Conservation (phyloP, 148 eudicot species). For the Silene conica region DNA sequence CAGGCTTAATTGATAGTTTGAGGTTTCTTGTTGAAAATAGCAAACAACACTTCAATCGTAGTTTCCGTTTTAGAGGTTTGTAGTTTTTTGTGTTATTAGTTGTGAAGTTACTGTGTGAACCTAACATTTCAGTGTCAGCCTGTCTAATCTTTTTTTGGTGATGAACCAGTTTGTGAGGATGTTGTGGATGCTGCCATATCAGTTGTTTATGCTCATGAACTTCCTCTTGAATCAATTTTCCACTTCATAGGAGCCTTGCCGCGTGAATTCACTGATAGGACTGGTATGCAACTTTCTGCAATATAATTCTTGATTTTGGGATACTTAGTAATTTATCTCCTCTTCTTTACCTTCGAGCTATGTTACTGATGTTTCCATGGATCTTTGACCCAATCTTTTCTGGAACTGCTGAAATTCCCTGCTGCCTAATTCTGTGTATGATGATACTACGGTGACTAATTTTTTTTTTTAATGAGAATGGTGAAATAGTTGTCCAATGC, state of each 20-base stretch:
- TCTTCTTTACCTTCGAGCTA: background rate
- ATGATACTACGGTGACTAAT: background rate
- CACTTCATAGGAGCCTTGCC: conserved; percentile 81
- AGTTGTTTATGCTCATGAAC: conserved; percentile 45
- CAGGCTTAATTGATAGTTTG: conserved; percentile 54
- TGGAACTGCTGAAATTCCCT: background rate
- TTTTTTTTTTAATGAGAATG: background rate
- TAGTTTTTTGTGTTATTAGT: conserved; percentile 10
- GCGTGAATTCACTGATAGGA: conserved; percentile 67
- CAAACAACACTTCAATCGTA: conserved; percentile 88
- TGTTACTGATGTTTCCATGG: conserved; percentile 9
- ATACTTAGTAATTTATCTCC: background rate
- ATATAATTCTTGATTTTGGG: no score
- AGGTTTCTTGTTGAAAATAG: conserved; percentile 78
- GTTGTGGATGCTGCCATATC: conserved; percentile 60
- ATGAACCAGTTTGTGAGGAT: conserved; percentile 68
- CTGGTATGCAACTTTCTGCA: conserved; percentile 46
- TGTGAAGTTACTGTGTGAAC: background rate
- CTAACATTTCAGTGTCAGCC: background rate
- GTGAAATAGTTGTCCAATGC: background rate
- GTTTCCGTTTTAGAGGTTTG: conserved; percentile 74
- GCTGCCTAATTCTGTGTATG: background rate
- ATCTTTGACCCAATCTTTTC: background rate
- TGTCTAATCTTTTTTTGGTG: conserved; percentile 17
- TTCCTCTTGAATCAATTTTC: conserved; percentile 66